A percentile compares a stretch with the other conserved stretches of the same genome.
Evolutionary conservation across 768 basidiomycete genomes (phyloP).

Genomic region (Strobilomyces dryophilus): DNA sequence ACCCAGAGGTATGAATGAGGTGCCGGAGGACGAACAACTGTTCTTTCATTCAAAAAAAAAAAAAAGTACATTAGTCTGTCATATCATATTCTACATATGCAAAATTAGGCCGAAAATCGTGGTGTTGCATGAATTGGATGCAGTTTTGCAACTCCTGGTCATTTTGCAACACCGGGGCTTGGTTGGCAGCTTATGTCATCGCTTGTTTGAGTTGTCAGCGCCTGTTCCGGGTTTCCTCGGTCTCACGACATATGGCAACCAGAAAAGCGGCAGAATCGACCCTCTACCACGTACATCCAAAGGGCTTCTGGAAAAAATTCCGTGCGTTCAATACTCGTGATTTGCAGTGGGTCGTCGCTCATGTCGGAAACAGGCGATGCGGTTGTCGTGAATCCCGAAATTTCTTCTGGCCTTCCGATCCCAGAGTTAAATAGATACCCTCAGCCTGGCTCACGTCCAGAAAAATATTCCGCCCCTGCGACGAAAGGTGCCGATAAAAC

Average conservation of each 20-base stretch:
- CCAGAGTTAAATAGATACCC: constrained; percentile 72
- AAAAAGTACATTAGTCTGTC: too few species aligned
- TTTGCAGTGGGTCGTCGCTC: neutral
- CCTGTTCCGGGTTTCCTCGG: constrained; percentile 3
- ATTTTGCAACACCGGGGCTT: too few species aligned
- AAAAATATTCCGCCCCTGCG: constrained; percentile 82
- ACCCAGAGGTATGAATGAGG: too few species aligned
- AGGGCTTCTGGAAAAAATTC: constrained; percentile 97
- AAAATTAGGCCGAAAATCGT: too few species aligned
- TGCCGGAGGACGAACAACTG: too few species aligned
- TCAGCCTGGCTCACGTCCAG: constrained; percentile 83
- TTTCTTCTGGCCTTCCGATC: constrained; percentile 85
- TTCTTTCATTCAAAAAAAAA: too few species aligned
- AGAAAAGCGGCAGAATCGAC: constrained; percentile 85
- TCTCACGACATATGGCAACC: constrained; percentile 50
- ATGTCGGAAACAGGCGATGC: constrained; percentile 60
- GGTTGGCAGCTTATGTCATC: constrained; percentile 23
- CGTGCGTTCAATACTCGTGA: constrained; percentile 46
- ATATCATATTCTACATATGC: too few species aligned
- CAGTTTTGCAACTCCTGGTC: too few species aligned
- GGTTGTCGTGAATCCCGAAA: constrained; percentile 82
- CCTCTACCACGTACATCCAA: constrained; percentile 82
- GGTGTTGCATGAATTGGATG: too few species aligned
- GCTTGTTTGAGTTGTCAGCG: neutral
- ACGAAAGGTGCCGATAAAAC: constrained; percentile 60